Evolutionary conservation across 192 early-diverging fungal genomes (phyloP).

Genomic region (Funneliformis geosporum): DNA sequence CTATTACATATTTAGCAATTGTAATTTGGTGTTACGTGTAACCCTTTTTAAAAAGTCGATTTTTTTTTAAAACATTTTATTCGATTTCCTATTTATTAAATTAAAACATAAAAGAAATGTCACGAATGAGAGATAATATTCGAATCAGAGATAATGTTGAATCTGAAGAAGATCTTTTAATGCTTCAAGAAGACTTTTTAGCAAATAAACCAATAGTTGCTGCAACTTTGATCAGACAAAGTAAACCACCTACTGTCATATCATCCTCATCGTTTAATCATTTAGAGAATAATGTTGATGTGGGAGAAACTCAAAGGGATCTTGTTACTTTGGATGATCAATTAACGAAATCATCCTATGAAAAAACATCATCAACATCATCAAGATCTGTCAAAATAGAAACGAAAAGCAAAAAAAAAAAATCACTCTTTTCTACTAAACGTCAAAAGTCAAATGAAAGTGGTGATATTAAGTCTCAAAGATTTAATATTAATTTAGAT

Average conservation of each 20-base stretch:
- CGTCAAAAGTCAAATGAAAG: constrained; percentile 34
- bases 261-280: background rate
- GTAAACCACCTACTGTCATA: constrained; percentile 31
- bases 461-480: constrained; percentile 18
- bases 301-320: constrained; percentile 12
- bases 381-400: constrained; percentile 28
- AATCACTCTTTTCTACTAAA: constrained; percentile 35
- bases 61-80: background rate
- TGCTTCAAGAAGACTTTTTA: constrained; percentile 54
- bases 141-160: constrained; percentile 19
- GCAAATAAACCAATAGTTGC: constrained; percentile 40
- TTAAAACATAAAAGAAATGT: background rate
- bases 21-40: background rate
- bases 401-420: constrained; percentile 29
- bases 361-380: constrained; percentile 19
- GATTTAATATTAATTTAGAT: constrained; percentile 28
- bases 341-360: constrained; percentile 11
- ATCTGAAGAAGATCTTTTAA: constrained; percentile 52
- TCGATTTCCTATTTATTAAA: background rate
- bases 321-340: background rate
- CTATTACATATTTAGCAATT: background rate
- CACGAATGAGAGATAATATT: background rate
- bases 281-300: background rate
- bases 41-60: background rate
- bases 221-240: constrained; percentile 42